These are phyloP conservation scores for Ramaria sp. DNA, from an alignment of 768 basidiomycete species.

Conservation along the genomic window DNA sequence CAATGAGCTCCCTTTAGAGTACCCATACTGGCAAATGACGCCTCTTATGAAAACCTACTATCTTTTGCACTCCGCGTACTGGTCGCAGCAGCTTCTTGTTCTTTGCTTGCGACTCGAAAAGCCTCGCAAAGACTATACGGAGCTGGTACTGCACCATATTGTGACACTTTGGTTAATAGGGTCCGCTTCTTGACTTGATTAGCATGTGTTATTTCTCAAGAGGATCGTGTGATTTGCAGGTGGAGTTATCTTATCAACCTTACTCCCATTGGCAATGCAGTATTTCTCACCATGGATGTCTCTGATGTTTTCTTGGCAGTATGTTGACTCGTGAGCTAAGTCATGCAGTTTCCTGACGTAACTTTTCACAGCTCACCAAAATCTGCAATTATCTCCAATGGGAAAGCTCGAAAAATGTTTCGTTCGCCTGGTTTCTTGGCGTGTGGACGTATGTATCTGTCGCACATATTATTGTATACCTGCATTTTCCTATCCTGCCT, in stretches of 20 bases:
- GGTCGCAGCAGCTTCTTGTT: constrained; percentile 89
- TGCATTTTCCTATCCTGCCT: background rate
- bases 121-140: constrained; percentile 82
- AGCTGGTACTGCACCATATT: constrained; percentile 83
- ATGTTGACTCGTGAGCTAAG: constrained; percentile 18
- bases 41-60: constrained; percentile 85
- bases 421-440: constrained; percentile 54
- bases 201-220: background rate
- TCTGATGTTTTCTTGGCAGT: constrained; percentile 85
- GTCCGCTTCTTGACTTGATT: constrained; percentile 30
- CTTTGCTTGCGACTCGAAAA: constrained; percentile 82
- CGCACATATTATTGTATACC: background rate
- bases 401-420: constrained; percentile 46
- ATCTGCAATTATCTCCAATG: constrained; percentile 77
- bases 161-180: constrained; percentile 93
- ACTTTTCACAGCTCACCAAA: constrained; percentile 56
- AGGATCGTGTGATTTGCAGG: constrained; percentile 25
- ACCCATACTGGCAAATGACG: constrained; percentile 84
- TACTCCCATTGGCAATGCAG: constrained; percentile 81
- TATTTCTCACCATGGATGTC: constrained; percentile 96
- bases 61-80: constrained; percentile 86
- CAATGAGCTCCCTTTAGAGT: constrained; percentile 33
- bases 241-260: constrained; percentile 79
- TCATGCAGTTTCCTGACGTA: background rate
- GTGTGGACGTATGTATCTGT: constrained; percentile 66